These are phyloP conservation scores for Zhuliangozyma blackwelliae DNA, from an alignment of 1,139 yeast genomes.

Conservation along the genomic window DNA sequence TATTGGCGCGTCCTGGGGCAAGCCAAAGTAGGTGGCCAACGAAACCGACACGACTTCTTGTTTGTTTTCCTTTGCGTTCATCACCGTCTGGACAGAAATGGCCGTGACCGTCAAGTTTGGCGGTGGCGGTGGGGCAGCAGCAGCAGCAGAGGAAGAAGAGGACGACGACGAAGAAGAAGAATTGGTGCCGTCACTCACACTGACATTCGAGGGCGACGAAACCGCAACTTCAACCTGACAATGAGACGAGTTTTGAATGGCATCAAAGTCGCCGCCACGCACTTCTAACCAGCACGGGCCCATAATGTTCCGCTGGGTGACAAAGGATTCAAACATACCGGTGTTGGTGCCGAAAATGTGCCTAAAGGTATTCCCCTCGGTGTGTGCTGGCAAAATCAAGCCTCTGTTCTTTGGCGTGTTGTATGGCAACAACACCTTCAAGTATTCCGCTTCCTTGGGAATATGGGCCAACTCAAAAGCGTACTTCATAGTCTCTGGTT, in stretches of 20 bases:
- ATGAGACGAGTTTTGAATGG: slow-evolving; percentile 69
- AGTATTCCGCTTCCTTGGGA: slow-evolving; percentile 76
- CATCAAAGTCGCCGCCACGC: slow-evolving; percentile 54
- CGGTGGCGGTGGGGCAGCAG: slow-evolving; percentile 41
- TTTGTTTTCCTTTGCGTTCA: slow-evolving; percentile 65
- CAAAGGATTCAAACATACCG: slow-evolving; percentile 79
- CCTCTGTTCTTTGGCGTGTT: slow-evolving; percentile 51
- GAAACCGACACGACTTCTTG: slow-evolving; percentile 89
- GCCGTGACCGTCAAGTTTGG: slow-evolving; percentile 63
- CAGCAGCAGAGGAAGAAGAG: no score
- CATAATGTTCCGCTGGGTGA: slow-evolving; percentile 77
- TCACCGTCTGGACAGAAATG: slow-evolving; percentile 72
- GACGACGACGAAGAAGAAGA: slow-evolving; percentile 11
- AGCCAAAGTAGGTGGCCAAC: slow-evolving; percentile 58
- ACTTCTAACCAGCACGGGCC: slow-evolving; percentile 97
- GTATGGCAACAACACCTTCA: slow-evolving; percentile 74
- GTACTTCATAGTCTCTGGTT: slow-evolving; percentile 71
- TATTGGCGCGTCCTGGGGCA: slow-evolving; percentile 72
- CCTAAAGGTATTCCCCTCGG: slow-evolving; percentile 72
- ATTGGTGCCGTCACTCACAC: slow-evolving; percentile 40
- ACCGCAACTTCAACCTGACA: slow-evolving; percentile 73
- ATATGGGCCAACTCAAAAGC: slow-evolving; percentile 83
- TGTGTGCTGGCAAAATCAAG: slow-evolving; percentile 52
- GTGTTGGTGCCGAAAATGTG: slow-evolving; percentile 80
- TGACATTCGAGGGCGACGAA: slow-evolving; percentile 44